A percentile compares a stretch with the other conserved stretches of the same genome.
These are phyloP conservation scores for Pilasporangium apinafurcum DNA, from an alignment of 352 stramenopile genomes.

Conservation along the genomic window DNA sequence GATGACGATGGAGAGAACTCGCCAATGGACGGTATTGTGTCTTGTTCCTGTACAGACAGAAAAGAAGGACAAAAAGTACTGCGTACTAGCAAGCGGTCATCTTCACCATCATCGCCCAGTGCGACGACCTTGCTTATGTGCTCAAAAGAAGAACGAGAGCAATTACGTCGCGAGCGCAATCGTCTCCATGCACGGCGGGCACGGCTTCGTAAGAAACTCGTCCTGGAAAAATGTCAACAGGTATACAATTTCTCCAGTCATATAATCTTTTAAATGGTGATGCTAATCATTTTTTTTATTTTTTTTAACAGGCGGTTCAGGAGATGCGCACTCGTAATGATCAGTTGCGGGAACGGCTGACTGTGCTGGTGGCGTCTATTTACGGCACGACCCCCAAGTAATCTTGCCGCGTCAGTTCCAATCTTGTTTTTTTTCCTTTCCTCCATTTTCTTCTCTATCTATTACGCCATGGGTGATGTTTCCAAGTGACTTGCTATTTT, in stretches of 20 bases:
- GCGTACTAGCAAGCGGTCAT: conserved; percentile 32
- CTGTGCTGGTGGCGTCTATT: conserved; percentile 54
- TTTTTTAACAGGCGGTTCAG: conserved; percentile 39
- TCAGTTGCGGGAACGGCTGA: conserved; percentile 46
- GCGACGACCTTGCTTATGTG: conserved; percentile 22
- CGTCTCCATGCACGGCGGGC: conserved; percentile 64
- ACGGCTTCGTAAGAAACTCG: conserved; percentile 73
- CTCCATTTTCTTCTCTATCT: conserved; percentile 1
- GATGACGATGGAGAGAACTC: conserved; percentile 14
- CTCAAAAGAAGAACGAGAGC: conserved; percentile 68
- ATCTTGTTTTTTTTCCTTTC: too few species aligned
- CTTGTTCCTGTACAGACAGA: conserved; percentile 14
- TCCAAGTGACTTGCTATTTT: too few species aligned
- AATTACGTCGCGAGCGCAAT: conserved; percentile 68
- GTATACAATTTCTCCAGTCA: conserved; percentile 12
- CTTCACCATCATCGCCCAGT: conserved; percentile 9
- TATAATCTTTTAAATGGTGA: neutral
- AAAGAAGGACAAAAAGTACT: conserved; percentile 17
- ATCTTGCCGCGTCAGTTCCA: conserved; percentile 3
- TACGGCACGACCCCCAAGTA: conserved; percentile 30
- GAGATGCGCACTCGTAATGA: conserved; percentile 59
- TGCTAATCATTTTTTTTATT: conserved; percentile 2
- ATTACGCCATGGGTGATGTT: conserved; percentile 13
- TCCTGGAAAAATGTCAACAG: conserved; percentile 73
- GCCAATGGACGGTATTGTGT: conserved; percentile 11